Percentiles rank a stretch among this genome's conserved stretches.
These are phyloP conservation scores for Paramecium caudatum DNA, from an alignment of 73 alveolate genomes.

Conservation along the genomic window DNA sequence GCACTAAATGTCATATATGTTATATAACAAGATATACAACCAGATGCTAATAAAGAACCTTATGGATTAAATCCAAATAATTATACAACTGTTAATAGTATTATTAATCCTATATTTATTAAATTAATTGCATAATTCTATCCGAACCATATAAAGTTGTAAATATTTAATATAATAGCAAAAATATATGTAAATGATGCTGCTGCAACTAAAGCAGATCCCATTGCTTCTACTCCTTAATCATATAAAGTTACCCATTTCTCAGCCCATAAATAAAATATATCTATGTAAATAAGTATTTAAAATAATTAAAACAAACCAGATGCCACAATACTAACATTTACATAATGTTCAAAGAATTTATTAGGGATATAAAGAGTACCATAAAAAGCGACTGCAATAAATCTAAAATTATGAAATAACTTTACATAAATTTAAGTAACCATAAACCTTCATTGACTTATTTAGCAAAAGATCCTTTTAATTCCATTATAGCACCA, in stretches of 20 bases:
- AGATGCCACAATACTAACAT: constrained; percentile 26
- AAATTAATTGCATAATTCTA: not conserved
- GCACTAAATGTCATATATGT: constrained; percentile 56
- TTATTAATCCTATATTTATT: not conserved
- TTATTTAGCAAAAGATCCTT: constrained; percentile 76
- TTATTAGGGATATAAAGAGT: constrained; percentile 84
- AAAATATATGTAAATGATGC: constrained; percentile 16
- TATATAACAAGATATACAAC: constrained; percentile 62
- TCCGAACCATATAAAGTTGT: constrained; percentile 33
- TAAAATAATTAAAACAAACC: not conserved
- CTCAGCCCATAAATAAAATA: constrained; percentile 10
- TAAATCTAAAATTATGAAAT: constrained; percentile 46
- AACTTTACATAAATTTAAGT: constrained; percentile 50
- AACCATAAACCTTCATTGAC: constrained; percentile 90
- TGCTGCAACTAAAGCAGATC: constrained; percentile 20
- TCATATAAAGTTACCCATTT: constrained; percentile 9
- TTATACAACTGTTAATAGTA: constrained; percentile 58
- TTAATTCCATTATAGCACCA: constrained; percentile 66
- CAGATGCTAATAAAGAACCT: constrained; percentile 60
- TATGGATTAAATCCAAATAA: constrained; percentile 65
- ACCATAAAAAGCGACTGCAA: constrained; percentile 73
- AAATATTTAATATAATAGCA: constrained; percentile 18
- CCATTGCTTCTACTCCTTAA: constrained; percentile 72
- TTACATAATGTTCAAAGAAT: constrained; percentile 83
- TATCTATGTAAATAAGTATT: constrained; percentile 26